Base-by-base conservation (phyloP, 352 stramenopile species). In the Thraustochytrium striatum region DNA sequence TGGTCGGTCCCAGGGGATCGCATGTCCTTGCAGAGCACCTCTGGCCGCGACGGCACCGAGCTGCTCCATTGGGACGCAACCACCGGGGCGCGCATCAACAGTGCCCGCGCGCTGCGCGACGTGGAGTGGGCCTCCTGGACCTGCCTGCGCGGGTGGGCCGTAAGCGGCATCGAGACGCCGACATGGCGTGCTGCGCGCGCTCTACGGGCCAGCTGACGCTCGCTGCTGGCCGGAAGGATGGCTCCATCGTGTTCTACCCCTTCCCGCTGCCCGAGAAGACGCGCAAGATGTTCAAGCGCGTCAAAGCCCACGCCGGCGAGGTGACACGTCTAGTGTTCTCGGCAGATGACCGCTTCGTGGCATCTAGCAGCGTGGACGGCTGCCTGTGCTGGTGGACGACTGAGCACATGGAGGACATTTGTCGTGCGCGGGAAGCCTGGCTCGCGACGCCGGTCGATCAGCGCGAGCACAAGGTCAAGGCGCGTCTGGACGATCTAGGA, bases 41-140 rank as follows among this genome's bases (percentile, higher is more conserved):
- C n/a, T n/a, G n/a, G 47, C 28, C 92, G 87, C n/a, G 88, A 87
- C 28, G 88, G 85, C 0, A 94, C 93, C 58, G 91, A 96, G 61
- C 61, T 96, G 47, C 84, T 96, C 1, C 96, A 92, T 55, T 92
- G 84, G 25, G 87, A 94, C 33, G 87, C 87, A 85, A 78, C 73
- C 35, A 70, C 83, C 0, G 90, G 88, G 0, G 87, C 88, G 7
- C 91, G 93, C 58, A 87, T 95, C 69, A 91, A 85, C 21, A 91
- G 86, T 21, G 81, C n/a, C 83, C 87, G 0, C n/a, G 89, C 21
- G 80, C 85, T 94, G 38, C 83, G 87, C 47, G 90, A 96, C 59
- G 89, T 94, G 32, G 70, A 86, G 32, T 96, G 91, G 91, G 78
- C 91, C 70, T 92, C 91, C 1, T 92, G 90, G 84, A 95, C 89